Evolutionary conservation across 2,329 filamentous ascomycete genomes (phyloP).

Genomic region (Calonectria montana): DNA sequence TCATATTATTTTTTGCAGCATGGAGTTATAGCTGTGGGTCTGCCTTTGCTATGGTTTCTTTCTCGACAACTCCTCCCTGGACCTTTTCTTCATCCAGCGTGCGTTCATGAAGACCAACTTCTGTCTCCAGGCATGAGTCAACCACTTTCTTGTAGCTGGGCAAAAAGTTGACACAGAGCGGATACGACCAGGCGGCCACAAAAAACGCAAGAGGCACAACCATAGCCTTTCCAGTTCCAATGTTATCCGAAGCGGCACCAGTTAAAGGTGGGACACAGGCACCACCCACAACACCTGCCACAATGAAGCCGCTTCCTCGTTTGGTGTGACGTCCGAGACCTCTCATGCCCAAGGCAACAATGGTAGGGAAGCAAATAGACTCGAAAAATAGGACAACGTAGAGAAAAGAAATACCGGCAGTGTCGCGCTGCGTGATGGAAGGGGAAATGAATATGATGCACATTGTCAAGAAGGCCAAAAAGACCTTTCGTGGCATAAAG

Average conservation of each 20-base stretch:
- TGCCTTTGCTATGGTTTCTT: constrained; percentile 20
- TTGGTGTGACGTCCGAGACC: constrained; percentile 82
- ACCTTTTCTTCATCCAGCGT: constrained; percentile 44
- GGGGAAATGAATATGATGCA: constrained; percentile 72
- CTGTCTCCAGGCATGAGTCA: constrained; percentile 64
- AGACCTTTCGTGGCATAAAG: constrained; percentile 73
- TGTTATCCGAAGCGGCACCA: constrained; percentile 73
- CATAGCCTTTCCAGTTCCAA: constrained; percentile 72
- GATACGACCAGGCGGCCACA: constrained; percentile 66
- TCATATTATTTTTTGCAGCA: background rate
- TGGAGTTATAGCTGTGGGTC: background rate
- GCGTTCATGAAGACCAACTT: constrained; percentile 53
- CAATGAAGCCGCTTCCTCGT: constrained; percentile 76
- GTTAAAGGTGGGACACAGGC: constrained; percentile 79
- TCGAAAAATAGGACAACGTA: constrained; percentile 82
- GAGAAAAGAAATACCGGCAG: constrained; percentile 68
- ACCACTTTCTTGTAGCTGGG: constrained; percentile 72
- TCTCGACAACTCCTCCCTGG: constrained; percentile 25
- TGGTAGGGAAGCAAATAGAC: constrained; percentile 83
- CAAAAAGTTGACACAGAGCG: constrained; percentile 73
- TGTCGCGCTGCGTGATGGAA: constrained; percentile 58
- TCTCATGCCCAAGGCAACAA: constrained; percentile 81
- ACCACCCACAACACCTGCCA: constrained; percentile 78
- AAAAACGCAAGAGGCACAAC: constrained; percentile 73
- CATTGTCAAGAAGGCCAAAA: constrained; percentile 72